phyloP scores from a whole-genome alignment of 768 basidiomycete genomes.

The Tricholoma sp. region DNA sequence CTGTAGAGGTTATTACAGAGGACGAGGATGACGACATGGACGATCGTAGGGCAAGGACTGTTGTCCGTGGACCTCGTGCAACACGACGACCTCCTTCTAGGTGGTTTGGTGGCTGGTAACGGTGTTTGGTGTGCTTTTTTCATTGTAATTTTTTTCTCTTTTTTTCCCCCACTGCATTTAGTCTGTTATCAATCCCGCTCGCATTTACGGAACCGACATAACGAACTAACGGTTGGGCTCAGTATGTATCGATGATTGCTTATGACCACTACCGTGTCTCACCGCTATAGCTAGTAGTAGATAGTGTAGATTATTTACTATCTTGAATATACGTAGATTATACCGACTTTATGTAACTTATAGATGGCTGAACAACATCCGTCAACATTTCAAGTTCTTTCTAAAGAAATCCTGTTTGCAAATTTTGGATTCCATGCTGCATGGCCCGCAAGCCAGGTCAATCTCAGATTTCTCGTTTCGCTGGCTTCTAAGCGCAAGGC shows the following conservation, averaged over 20 bases:
- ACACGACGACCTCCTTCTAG: slow-evolving; percentile 47
- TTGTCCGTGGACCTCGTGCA: slow-evolving; percentile 40
- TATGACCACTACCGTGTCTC: slow-evolving; percentile 19
- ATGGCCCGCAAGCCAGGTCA: slow-evolving; percentile 13
- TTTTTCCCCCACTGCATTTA: slow-evolving; percentile 6
- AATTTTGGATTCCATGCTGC: background rate
- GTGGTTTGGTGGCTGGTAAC: slow-evolving; percentile 59
- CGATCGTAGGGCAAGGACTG: slow-evolving; percentile 32
- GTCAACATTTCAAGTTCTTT: background rate
- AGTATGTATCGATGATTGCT: slow-evolving; percentile 24
- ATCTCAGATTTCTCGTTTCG: slow-evolving; percentile 4
- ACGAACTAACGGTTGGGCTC: slow-evolving; percentile 24
- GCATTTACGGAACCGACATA: slow-evolving; percentile 14
- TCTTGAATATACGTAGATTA: background rate
- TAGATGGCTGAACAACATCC: background rate
- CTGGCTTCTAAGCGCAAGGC: slow-evolving; percentile 3
- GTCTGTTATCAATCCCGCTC: no score
- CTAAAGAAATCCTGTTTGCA: no score
- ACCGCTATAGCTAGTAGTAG: slow-evolving; percentile 24
- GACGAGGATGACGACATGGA: slow-evolving; percentile 38
- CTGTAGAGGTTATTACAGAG: slow-evolving; percentile 63
- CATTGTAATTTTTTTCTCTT: slow-evolving; percentile 27
- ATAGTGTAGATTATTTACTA: slow-evolving; percentile 29
- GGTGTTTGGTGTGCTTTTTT: slow-evolving; percentile 24
- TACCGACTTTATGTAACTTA: no score